These are phyloP conservation scores for Backusella tuberculispora DNA, from an alignment of 192 early-diverging fungal genomes.

Conservation along the genomic window DNA sequence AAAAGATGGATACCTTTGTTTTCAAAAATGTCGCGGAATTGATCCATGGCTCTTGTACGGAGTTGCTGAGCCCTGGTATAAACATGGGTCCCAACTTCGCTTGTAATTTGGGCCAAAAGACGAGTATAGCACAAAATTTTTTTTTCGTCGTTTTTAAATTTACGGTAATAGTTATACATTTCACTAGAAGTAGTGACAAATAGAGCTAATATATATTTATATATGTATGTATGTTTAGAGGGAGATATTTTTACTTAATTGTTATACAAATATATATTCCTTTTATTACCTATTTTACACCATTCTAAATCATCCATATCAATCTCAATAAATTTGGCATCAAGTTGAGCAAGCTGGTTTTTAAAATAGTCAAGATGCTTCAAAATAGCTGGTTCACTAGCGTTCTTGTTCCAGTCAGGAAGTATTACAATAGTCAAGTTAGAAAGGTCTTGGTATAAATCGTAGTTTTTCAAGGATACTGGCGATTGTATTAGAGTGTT, in stretches of 20 bases:
- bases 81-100: conserved; percentile 41
- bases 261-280: too few species aligned
- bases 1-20: conserved; percentile 58
- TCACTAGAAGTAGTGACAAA: conserved; percentile 65
- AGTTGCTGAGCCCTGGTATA: conserved; percentile 56
- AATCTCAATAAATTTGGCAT: conserved; percentile 7
- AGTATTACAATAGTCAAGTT: background rate
- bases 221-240: background rate
- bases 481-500: conserved; percentile 53
- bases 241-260: background rate
- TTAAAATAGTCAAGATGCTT: background rate
- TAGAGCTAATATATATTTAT: too few species aligned
- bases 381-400: background rate
- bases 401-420: background rate
- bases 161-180: conserved; percentile 45
- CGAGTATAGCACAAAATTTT: conserved; percentile 51
- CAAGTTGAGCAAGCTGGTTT: background rate
- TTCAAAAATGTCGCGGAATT: conserved; percentile 52
- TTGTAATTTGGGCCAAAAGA: conserved; percentile 40
- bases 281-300: background rate
- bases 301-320: background rate
- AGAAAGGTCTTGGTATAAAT: background rate
- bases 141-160: conserved; percentile 23
- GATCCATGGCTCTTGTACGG: conserved; percentile 56
- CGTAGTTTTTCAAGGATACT: background rate